Evolutionary conservation across 2,329 filamentous ascomycete species (phyloP), one percentile per base, ranked within the genome.

Genomic region (Metarhizium robertsii): DNA sequence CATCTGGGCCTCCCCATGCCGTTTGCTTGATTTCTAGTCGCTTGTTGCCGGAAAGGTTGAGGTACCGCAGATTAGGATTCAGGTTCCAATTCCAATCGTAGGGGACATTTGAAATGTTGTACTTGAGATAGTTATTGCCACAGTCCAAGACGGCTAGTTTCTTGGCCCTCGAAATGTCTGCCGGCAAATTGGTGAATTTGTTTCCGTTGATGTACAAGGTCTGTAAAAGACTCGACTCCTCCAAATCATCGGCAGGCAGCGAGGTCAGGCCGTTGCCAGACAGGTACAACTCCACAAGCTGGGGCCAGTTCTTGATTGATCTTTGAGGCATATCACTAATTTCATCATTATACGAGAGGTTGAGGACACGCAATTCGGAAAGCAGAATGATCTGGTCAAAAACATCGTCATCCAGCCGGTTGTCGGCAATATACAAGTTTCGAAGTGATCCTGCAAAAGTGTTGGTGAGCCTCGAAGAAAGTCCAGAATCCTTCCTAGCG

Each of bases 21-120:
- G 81, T 83, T 62, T 82, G 79, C 66, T 87, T 87, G 74, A 99
- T 97, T 71, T 99, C 94, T 38, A 99, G 74, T 52, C 92, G 85
- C 71, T 96, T 96, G 74, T 99, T 99, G 53, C 94, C 94, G 0
- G 92, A 97, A 66, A 99, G 78, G 66, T 97, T 99, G 59, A 99
- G 85, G 66, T 95, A 99, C 60, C 92, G 88, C 61, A 99, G 75
- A 64, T 96, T 95, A 51, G 88, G 90, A 65, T 99, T 99, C 79
- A 94, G 89, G 66, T 97, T 97, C 94, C 94, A 99, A 65, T 99
- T 99, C 94, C 94, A 99, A 68, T 99, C 94, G 67, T 99, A 99
- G 0, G 92, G 94, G 79, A 95, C 96, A 66, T 99, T 99, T 34
- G 91, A 94, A 50, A 99, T 95, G 68, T 99, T 99, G 79, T 99